Base-by-base conservation (phyloP, 257 asterid genomes). In the Coffea eugenioides region DNA sequence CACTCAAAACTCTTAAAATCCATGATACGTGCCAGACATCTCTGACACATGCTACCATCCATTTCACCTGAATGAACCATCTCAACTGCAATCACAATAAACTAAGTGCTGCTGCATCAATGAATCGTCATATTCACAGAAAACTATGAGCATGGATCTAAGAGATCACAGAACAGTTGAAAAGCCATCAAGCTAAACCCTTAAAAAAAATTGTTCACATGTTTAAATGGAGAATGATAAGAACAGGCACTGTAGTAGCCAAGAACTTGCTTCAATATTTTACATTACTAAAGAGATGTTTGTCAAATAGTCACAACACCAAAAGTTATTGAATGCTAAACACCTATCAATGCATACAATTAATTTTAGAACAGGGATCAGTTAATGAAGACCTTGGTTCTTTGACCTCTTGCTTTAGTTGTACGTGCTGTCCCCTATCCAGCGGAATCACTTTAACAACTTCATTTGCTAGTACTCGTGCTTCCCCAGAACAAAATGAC, bases 351-450 rank as follows among this genome's bases (percentile, higher is more conserved):
- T 62, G 56, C 79, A 64, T 69, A 36, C 16, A 71, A 34, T 14
- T 46, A 36, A 77, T 43, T 52, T 77, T 52, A 62, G 12, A 80
- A 39, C 62, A 39, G 78, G 36, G 77, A 79, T 45, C 41, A 78
- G 71, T 75, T 59, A 79, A 78, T 74, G 64, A 54, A 68, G 85
- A 94, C 99, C 97, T 93, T 79, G 99, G 98, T 90, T 92, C 97
- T 85, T 80, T 80, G 77, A 96, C 97, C 87, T 96, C 98, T 80
- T 90, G 84, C 83, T 90, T 96, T 69, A 96, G 95, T 85, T 89
- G 92, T 77, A 96, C 99, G 75, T 96, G 99, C 85, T 96, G 99
- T 78, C 99, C 99, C 89, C 99, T 92, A 84, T 96, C 99, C 57
- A 96, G 85, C 34, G 97, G 97, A 88, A 96, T 92, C 82, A 96